These are phyloP conservation scores for Carex myosuroides DNA, from an alignment of 176 grass and related monocot species.

Conservation along the genomic window DNA sequence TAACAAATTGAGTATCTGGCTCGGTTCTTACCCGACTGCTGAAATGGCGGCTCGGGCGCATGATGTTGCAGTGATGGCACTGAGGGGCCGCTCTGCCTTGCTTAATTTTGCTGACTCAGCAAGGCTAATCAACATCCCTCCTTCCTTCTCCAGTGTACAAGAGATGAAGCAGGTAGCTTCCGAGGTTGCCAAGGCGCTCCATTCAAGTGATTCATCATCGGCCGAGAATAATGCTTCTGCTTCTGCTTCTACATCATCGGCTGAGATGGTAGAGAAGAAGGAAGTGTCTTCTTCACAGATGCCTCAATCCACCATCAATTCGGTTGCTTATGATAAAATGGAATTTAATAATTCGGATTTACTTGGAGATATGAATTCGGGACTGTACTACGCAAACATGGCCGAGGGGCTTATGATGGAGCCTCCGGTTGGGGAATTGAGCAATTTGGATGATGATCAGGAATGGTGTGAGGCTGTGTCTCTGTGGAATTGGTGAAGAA, in stretches of 20 bases:
- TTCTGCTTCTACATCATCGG: background rate
- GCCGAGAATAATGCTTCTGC: background rate
- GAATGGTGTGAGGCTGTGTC: too few relatives aligned
- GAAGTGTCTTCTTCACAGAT: background rate
- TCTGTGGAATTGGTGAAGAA: background rate
- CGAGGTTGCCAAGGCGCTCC: slow-evolving; percentile 38
- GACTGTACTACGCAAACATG: too few relatives aligned
- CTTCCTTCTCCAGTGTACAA: background rate
- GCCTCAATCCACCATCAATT: background rate
- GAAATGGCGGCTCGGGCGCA: too few relatives aligned
- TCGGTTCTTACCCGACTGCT: too few relatives aligned
- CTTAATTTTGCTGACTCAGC: slow-evolving; percentile 72
- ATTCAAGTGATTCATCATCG: background rate
- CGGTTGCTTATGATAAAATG: background rate
- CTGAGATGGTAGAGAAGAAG: background rate
- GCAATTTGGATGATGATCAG: too few relatives aligned
- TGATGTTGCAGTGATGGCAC: too few relatives aligned
- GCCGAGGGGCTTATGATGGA: too few relatives aligned
- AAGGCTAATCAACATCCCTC: slow-evolving; percentile 31
- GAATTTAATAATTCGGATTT: slow-evolving; percentile 11
- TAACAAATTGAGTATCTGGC: too few relatives aligned
- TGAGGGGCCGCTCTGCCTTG: background rate
- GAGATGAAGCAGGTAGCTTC: slow-evolving; percentile 28
- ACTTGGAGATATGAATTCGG: slow-evolving; percentile 15
- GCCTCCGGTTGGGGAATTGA: too few relatives aligned